A percentile compares a stretch with the other conserved stretches of the same genome.
Evolutionary conservation across 2,329 filamentous ascomycete genomes (phyloP).

Genomic region (Aspergillus eucalypticola): DNA sequence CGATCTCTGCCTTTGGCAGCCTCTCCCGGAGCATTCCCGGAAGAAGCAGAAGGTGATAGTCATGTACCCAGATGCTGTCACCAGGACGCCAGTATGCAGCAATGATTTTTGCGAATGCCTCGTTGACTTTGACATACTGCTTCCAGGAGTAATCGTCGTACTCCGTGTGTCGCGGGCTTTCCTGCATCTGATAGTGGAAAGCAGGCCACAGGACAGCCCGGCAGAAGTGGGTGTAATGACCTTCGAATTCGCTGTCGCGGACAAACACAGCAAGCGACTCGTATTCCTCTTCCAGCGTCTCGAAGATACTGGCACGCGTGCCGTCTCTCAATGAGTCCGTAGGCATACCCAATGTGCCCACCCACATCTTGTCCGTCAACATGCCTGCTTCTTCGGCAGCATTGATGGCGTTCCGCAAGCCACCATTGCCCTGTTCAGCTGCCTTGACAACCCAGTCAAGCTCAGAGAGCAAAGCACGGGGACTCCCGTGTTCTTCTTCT

Average conservation of each 20-base stretch:
- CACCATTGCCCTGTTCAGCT: slow-evolving; percentile 88
- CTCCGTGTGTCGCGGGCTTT: slow-evolving; percentile 94
- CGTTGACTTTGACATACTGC: slow-evolving; percentile 87
- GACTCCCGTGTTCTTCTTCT: slow-evolving; percentile 57
- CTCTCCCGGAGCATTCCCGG: slow-evolving; percentile 83
- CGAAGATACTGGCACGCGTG: slow-evolving; percentile 78
- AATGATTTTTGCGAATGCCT: slow-evolving; percentile 86
- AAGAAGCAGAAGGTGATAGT: slow-evolving; percentile 88
- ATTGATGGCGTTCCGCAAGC: slow-evolving; percentile 80
- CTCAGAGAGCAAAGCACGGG: slow-evolving; percentile 62
- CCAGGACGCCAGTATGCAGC: slow-evolving; percentile 86
- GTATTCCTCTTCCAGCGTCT: slow-evolving; percentile 74
- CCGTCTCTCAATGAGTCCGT: slow-evolving; percentile 77
- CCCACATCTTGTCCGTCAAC: slow-evolving; percentile 74
- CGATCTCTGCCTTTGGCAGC: slow-evolving; percentile 82
- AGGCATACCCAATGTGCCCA: slow-evolving; percentile 89
- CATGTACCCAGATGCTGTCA: slow-evolving; percentile 90
- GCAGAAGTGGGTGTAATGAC: slow-evolving; percentile 92
- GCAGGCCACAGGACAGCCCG: slow-evolving; percentile 96
- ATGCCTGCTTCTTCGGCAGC: slow-evolving; percentile 71
- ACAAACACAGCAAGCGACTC: slow-evolving; percentile 82
- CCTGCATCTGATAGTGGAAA: slow-evolving; percentile 95
- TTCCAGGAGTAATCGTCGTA: slow-evolving; percentile 96
- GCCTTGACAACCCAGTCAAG: slow-evolving; percentile 79
- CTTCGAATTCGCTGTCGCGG: slow-evolving; percentile 87